phyloP scores from a whole-genome alignment of 495 filamentous ascomycete species.

The Haplographium delicatum region DNA sequence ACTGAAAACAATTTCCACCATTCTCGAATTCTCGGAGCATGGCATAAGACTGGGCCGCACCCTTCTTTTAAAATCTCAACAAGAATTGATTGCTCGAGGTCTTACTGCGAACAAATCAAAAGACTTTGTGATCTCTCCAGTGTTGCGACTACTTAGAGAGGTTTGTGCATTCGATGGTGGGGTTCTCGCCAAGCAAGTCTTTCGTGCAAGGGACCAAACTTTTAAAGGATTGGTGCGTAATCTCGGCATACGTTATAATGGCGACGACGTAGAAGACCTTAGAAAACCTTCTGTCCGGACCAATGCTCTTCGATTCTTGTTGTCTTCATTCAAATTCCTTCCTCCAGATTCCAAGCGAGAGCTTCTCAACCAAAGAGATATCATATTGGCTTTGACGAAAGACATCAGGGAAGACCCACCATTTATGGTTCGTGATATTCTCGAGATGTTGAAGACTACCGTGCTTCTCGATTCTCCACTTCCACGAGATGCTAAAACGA shows the following conservation, averaged over 20 bases:
- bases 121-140: constrained; percentile 79
- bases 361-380: constrained; percentile 66
- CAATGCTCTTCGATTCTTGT: constrained; percentile 68
- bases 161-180: constrained; percentile 77
- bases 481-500: constrained; percentile 63
- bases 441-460: constrained; percentile 57
- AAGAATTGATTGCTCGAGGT: constrained; percentile 65
- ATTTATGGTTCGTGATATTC: constrained; percentile 60
- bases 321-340: constrained; percentile 67
- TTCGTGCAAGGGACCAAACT: constrained; percentile 61
- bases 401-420: constrained; percentile 68
- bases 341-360: constrained; percentile 65
- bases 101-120: constrained; percentile 69
- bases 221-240: constrained; percentile 66
- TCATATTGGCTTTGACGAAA: constrained; percentile 62
- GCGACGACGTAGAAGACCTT: constrained; percentile 46
- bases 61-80: constrained; percentile 65
- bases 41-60: constrained; percentile 69
- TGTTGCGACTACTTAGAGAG: constrained; percentile 73
- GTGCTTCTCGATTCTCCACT: constrained; percentile 66
- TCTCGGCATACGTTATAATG: constrained; percentile 46
- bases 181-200: constrained; percentile 62
- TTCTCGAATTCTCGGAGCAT: constrained; percentile 64
- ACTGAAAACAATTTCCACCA: constrained; percentile 62
- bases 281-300: constrained; percentile 67